Base-by-base conservation (phyloP, 164 flowering plant genomes). In the Hamamelis virginiana region DNA sequence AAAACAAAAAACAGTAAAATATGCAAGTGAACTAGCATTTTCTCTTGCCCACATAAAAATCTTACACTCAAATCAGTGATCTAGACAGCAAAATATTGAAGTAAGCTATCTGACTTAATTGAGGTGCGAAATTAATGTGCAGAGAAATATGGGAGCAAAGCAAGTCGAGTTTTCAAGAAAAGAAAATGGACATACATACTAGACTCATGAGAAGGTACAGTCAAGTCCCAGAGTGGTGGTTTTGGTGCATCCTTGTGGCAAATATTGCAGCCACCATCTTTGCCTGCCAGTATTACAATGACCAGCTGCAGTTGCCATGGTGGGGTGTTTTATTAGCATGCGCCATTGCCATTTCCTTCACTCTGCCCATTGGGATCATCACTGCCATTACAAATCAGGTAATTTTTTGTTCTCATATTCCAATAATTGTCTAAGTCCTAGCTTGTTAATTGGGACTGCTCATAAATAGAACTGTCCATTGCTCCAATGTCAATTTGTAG, bases 381-480 rank as follows among this genome's bases (percentile, higher is more conserved):
- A 85, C 94, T 46, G 98, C 98, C 68, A 91, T 88, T 22, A 91
- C 98, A 33, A 91, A 91, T 69, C 95, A 89, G 87, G 98, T 92
- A 62, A 16, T 19, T 13, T 14, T 51, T 50, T 26, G 25, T 26
- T 19, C 16, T 1, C 19, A 8, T 1, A 26, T 21, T 19, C 60
- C 21, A 22, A 12, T 25, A 57, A 12, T 57, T 57, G 25, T 27
- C 33, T 57, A 59, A 27, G 15, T 59, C n/a, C n/a, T 6, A 33
- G 14, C 22, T 59, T 28, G 45, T 59, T 9, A 28, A 57, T 27
- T 15, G 41, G 6, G 41, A 6, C 41, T 2, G 41, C 6, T 33
- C 41, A 33, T 33, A 33, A 33, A 33, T 6, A 33, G 41, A 33
- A 6, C 41, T 33, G 6, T 33, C 41, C 41, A 6, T 33, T 33